phyloP scores from a whole-genome alignment of 2,329 filamentous ascomycete genomes.

The Hymenoscyphus linearis region DNA sequence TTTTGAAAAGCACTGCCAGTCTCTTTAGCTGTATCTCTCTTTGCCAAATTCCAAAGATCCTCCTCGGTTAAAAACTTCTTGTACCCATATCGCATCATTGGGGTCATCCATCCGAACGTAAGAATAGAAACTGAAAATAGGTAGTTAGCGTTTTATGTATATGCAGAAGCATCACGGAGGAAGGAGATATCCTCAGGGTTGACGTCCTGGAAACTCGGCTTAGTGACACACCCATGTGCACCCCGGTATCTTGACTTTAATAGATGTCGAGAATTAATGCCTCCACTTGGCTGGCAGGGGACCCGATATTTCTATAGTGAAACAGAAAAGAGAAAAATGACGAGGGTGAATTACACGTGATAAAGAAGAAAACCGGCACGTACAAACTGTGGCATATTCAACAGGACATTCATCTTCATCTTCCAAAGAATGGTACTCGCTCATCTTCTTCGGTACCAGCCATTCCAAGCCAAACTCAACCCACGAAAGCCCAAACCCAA shows the following conservation, averaged over 20 bases:
- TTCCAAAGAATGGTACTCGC: constrained; percentile 61
- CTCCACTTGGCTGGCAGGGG: neutral
- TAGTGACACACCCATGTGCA: neutral
- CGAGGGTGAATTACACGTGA: neutral
- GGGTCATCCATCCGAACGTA: constrained; percentile 98
- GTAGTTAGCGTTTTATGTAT: neutral
- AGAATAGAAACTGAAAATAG: constrained; percentile 61
- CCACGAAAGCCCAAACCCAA: constrained; percentile 53
- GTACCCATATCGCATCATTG: constrained; percentile 94
- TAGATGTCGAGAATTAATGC: neutral
- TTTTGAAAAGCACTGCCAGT: constrained; percentile 67
- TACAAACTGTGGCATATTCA: constrained; percentile 81
- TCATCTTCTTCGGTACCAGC: constrained; percentile 63
- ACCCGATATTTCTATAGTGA: neutral
- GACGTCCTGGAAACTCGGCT: neutral
- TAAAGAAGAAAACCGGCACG: neutral
- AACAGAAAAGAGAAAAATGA: neutral
- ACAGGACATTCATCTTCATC: constrained; percentile 64
- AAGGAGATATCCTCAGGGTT: neutral
- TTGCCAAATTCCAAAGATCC: constrained; percentile 88
- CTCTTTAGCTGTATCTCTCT: constrained; percentile 69
- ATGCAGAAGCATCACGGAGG: neutral
- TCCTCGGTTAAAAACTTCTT: constrained; percentile 88
- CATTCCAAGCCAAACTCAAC: constrained; percentile 64
- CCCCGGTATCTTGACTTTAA: neutral